Base-by-base conservation (phyloP, 2,329 filamentous ascomycete species). In the Aspergillus aculeatus region DNA sequence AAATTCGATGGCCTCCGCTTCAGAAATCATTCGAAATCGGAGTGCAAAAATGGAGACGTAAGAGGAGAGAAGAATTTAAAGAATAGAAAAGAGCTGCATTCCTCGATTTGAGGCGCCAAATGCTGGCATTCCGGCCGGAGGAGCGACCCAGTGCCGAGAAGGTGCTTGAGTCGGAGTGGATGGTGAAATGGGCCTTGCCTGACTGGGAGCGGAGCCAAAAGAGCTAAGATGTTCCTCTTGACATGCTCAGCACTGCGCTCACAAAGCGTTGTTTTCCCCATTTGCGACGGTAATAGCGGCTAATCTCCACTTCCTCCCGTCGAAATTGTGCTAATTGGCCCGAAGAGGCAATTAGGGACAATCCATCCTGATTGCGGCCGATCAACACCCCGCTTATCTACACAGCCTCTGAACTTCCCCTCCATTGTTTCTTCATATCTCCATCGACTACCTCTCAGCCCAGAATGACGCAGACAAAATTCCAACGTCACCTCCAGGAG, bases 131-230 rank as follows among this genome's bases (percentile, higher is more conserved):
- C 50, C 50, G 31, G 24, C 62, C 60, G 1, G 58, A 62, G 31
- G 57, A 63, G 50, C 60, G 63, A 19, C 24, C n/a, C 11, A 64
- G 62, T 14, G 59, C 52, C n/a, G 52, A 61, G 44, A 54, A 64
- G 11, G 47, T 66, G 16, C 32, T 66, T 2, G 41, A 58, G 14
- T 61, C 52, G 14, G 58, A 64, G 24, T 66, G 65, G 63, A 64
- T 67, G 60, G 58, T 62, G 23, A 65, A 55, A 57, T 66, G 66
- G 65, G 59, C 62, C 19, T 59, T 64, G 38, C 65, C 66, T 38
- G 59, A 58, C 35, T 61, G 47, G n/a, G 12, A 24, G 7, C 31
- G 14, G n/a, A 50, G 23, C 4, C 24, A 50, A 50, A 5, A 50
- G 12, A n/a, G 23, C 53, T 44, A 26, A 44, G 31, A 23, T 56